phyloP scores from a whole-genome alignment of 805 yeast genomes.

The Debaryomyces tyrocola region DNA sequence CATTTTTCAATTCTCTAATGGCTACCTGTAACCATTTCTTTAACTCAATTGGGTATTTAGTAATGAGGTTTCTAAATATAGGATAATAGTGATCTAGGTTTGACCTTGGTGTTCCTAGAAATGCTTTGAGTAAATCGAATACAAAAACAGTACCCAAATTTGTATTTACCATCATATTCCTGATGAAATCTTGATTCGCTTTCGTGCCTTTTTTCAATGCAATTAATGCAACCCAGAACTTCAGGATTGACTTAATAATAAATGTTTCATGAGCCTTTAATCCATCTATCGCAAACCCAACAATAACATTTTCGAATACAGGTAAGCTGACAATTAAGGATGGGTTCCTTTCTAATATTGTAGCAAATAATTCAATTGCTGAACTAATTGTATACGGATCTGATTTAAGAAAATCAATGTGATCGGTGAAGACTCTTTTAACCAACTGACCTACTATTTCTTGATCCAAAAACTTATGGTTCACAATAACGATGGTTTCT shows the following conservation, averaged over 20 bases:
- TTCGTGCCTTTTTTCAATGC: constrained; percentile 46
- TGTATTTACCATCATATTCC: constrained; percentile 19
- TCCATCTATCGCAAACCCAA: constrained; percentile 34
- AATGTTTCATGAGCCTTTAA: constrained; percentile 53
- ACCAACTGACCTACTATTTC: constrained; percentile 37
- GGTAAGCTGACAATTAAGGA: constrained; percentile 39
- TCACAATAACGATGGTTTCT: constrained; percentile 44
- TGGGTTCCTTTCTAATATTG: constrained; percentile 52
- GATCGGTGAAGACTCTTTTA: constrained; percentile 35
- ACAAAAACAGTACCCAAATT: constrained; percentile 26
- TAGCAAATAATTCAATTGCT: constrained; percentile 50
- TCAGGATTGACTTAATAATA: constrained; percentile 50
- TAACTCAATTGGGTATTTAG: constrained; percentile 47
- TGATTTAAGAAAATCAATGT: constrained; percentile 31
- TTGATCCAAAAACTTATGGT: constrained; percentile 27
- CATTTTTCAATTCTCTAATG: constrained; percentile 8
- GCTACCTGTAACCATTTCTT: constrained; percentile 43
- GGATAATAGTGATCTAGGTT: constrained; percentile 59
- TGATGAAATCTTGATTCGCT: constrained; percentile 37
- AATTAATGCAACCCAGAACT: constrained; percentile 56
- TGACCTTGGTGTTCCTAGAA: constrained; percentile 54
- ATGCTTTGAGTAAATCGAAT: constrained; percentile 25
- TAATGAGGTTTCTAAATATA: constrained; percentile 46
- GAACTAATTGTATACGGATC: constrained; percentile 65
- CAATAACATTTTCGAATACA: constrained; percentile 19